These are phyloP conservation scores for Decorospora gaudefroyi DNA, from an alignment of 2,329 filamentous ascomycete genomes.

Conservation along the genomic window DNA sequence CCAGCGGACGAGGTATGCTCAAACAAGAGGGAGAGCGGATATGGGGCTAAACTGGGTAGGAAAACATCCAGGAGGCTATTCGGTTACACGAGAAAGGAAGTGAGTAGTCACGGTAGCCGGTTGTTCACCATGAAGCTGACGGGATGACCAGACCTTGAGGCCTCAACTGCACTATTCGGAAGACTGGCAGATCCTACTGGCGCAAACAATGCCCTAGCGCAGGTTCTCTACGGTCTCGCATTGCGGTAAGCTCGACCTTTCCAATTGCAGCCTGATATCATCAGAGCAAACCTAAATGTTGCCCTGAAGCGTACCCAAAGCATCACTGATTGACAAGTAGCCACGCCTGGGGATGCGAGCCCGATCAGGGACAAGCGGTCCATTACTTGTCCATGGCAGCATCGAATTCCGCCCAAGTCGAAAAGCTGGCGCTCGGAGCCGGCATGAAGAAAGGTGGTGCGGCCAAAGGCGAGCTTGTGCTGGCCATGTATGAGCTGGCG, in stretches of 20 bases:
- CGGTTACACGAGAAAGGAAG: constrained; percentile 81
- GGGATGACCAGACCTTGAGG: constrained; percentile 61
- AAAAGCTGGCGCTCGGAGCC: constrained; percentile 80
- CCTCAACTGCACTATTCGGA: constrained; percentile 84
- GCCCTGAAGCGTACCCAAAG: constrained; percentile 24
- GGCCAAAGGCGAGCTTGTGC: constrained; percentile 92
- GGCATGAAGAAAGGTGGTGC: constrained; percentile 92
- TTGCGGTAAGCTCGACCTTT: constrained; percentile 64
- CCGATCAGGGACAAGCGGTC: constrained; percentile 73
- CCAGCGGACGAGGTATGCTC: constrained; percentile 47
- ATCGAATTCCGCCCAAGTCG: constrained; percentile 84
- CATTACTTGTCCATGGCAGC: constrained; percentile 86
- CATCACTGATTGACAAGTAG: constrained; percentile 53
- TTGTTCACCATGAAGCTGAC: constrained; percentile 19
- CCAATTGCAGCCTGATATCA: constrained; percentile 4
- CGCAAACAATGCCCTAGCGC: constrained; percentile 88
- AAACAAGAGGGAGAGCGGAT: too few species aligned
- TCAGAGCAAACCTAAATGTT: constrained; percentile 30
- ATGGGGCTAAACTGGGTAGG: constrained; percentile 28
- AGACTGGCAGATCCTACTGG: constrained; percentile 80
- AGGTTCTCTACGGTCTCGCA: constrained; percentile 93
- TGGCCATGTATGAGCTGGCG: constrained; percentile 93
- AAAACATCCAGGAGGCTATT: constrained; percentile 93
- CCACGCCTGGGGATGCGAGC: constrained; percentile 88
- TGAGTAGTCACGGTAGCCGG: constrained; percentile 34